phyloP scores from a whole-genome alignment of 257 asterid species.

The Cordia subcordata region DNA sequence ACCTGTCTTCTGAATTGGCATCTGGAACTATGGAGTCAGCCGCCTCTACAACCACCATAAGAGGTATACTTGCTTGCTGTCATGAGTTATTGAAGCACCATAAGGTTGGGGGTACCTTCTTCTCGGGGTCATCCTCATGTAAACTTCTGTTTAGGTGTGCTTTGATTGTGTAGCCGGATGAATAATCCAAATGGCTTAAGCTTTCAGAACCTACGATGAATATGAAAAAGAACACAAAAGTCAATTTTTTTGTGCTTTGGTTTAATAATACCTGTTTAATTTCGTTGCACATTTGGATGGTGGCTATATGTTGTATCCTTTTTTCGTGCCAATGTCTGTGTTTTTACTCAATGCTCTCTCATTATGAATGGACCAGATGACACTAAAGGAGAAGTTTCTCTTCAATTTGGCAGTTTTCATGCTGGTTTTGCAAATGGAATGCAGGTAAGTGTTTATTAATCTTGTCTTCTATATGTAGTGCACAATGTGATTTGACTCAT shows the following conservation, averaged over 20 bases:
- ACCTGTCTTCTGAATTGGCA: constrained; percentile 13
- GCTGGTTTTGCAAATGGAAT: constrained; percentile 19
- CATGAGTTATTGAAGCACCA: no score
- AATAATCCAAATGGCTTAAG: not conserved
- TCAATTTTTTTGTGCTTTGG: not conserved
- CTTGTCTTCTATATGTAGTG: not conserved
- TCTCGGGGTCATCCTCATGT: not conserved
- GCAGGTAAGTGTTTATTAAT: constrained; percentile 9
- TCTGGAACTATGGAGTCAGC: constrained; percentile 5
- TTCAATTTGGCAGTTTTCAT: constrained; percentile 19
- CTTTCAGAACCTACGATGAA: not conserved
- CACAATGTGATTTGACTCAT: not conserved
- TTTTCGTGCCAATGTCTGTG: not conserved
- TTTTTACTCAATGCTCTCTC: not conserved
- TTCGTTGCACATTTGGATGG: not conserved
- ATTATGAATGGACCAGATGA: constrained; percentile 12
- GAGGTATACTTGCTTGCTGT: constrained; percentile 14
- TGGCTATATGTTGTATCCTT: not conserved
- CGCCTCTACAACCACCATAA: constrained; percentile 14
- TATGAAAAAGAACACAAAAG: not conserved
- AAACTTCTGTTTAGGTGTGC: not conserved
- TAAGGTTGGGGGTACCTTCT: no score
- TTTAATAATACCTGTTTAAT: not conserved
- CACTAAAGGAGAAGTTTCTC: constrained; percentile 13
- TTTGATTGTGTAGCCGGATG: no score